phyloP scores from a whole-genome alignment of 1,139 yeast species.

The Magnusiomyces fungicola region DNA sequence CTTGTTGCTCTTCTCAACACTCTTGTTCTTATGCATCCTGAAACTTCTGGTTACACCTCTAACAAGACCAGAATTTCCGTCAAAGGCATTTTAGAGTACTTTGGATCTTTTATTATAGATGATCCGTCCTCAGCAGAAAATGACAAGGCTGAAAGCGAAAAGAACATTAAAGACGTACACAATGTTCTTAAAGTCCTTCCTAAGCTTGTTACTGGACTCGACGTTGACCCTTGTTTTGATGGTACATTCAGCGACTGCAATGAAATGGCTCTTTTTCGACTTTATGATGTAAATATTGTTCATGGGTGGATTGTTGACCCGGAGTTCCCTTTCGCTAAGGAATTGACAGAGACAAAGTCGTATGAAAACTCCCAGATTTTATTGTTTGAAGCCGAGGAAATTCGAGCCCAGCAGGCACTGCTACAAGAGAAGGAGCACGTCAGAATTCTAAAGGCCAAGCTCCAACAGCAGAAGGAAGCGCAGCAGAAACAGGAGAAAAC shows the following conservation, averaged over 20 bases:
- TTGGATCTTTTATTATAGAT: constrained; percentile 36
- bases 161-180: constrained; percentile 27
- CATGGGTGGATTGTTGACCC: constrained; percentile 47
- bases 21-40: constrained; percentile 34
- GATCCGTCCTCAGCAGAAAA: constrained; percentile 20
- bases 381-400: constrained; percentile 31
- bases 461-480: background rate
- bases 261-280: constrained; percentile 40
- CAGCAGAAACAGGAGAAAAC: background rate
- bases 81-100: constrained; percentile 26
- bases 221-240: constrained; percentile 63
- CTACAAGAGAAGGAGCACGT: background rate
- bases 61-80: constrained; percentile 24
- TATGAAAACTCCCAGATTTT: constrained; percentile 43
- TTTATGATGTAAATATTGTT: constrained; percentile 41
- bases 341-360: constrained; percentile 34
- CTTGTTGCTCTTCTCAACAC: constrained; percentile 74
- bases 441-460: background rate
- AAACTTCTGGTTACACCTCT: constrained; percentile 18
- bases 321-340: constrained; percentile 20
- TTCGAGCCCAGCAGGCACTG: constrained; percentile 19
- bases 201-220: constrained; percentile 59
- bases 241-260: constrained; percentile 50
- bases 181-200: constrained; percentile 50
- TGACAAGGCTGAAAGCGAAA: background rate